A percentile compares a stretch with the other conserved stretches of the same genome.
phyloP scores from a whole-genome alignment of 23 red algal species.

The Cyanidiococcus yangmingshanensis region DNA sequence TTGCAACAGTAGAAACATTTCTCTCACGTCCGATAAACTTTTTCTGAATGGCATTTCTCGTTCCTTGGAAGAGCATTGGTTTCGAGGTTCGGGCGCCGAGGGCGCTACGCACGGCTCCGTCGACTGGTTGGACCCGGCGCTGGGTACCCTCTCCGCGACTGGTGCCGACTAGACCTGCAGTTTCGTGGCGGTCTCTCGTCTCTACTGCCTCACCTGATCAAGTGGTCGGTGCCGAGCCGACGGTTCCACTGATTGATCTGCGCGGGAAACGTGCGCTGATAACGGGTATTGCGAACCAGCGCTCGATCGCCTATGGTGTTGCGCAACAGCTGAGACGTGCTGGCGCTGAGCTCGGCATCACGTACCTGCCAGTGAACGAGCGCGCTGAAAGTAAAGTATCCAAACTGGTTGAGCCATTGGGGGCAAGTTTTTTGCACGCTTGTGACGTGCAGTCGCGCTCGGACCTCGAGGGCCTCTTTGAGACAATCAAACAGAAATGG shows the following conservation, averaged over 20 bases:
- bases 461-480: conserved; percentile 37
- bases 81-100: not conserved
- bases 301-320: conserved; percentile 94
- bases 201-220: not conserved
- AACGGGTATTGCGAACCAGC: conserved; percentile 94
- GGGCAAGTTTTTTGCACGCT: conserved; percentile 54
- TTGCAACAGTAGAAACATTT: no score
- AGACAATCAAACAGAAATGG: conserved; percentile 48
- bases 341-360: conserved; percentile 81
- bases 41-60: not conserved
- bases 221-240: not conserved
- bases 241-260: conserved; percentile 72
- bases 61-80: not conserved
- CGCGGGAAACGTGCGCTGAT: conserved; percentile 89
- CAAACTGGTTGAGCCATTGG: conserved; percentile 36
- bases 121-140: not conserved
- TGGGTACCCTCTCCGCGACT: not conserved
- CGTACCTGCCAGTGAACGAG: conserved; percentile 81
- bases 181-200: not conserved
- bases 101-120: not conserved
- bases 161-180: not conserved
- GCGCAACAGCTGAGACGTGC: conserved; percentile 59
- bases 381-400: conserved; percentile 54
- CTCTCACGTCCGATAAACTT: no score
- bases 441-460: conserved; percentile 65